Evolutionary conservation across 1,284 basidiomycete genomes (phyloP).

Genomic region (Ustilago curta): DNA sequence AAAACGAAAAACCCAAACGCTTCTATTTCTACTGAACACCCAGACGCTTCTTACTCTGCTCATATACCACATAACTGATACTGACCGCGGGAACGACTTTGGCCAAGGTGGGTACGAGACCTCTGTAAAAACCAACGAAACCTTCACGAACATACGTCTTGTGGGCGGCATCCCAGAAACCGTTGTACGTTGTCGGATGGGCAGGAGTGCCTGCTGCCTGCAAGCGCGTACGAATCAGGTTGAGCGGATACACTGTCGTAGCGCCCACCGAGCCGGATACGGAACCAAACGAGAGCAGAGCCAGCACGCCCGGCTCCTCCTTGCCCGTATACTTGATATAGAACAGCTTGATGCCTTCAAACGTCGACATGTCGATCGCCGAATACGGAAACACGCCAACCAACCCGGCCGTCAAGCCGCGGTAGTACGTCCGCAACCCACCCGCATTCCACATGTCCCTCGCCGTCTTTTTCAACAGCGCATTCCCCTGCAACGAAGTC

Average conservation of each 20-base stretch:
- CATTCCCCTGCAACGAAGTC: constrained; percentile 74
- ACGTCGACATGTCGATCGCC: constrained; percentile 71
- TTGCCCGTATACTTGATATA: constrained; percentile 70
- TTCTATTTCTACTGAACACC: constrained; percentile 48
- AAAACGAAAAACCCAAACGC: no score
- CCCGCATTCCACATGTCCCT: constrained; percentile 82
- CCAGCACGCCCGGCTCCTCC: constrained; percentile 70
- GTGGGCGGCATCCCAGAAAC: constrained; percentile 84
- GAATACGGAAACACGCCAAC: constrained; percentile 71
- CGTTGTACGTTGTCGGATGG: constrained; percentile 75
- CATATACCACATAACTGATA: constrained; percentile 68
- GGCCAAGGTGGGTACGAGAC: constrained; percentile 87
- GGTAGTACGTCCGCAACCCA: constrained; percentile 85
- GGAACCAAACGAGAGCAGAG: constrained; percentile 70
- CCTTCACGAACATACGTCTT: constrained; percentile 89
- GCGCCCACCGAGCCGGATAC: constrained; percentile 70
- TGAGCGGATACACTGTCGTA: constrained; percentile 69
- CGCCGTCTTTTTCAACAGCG: constrained; percentile 75
- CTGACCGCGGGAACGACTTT: constrained; percentile 73
- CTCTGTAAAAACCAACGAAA: constrained; percentile 94
- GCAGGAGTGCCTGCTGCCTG: constrained; percentile 84
- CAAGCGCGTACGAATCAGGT: constrained; percentile 87
- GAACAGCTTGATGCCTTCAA: constrained; percentile 71
- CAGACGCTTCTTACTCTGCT: constrained; percentile 59
- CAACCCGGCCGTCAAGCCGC: constrained; percentile 79